Evolutionary conservation across 164 flowering plant genomes (phyloP), one percentile per base, ranked within the genome.

Genomic region (Stephania yunnanensis): DNA sequence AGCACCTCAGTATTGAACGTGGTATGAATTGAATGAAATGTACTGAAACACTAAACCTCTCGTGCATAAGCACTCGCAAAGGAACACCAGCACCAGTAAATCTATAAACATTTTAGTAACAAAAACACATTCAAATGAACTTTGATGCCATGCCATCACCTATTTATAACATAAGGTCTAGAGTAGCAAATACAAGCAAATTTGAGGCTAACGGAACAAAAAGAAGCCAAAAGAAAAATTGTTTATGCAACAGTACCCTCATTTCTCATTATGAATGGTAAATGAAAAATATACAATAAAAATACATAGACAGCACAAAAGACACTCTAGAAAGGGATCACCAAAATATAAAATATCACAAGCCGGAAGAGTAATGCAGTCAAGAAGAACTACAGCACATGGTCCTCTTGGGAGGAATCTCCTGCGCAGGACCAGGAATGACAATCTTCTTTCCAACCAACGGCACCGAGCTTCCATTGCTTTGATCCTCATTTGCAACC

Each of bases 371-470:
- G 25, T 25, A n/a, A 36, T 3, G 44, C n/a, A 20, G 74, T 78
- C 70, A 74, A 70, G 76, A 75, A 46, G 77, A 79, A 42, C 29
- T 61, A 46, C 82, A 80, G 45, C 82, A 80, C 71, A 77, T 52
- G 6, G 64, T 76, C 74, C 79, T 77, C 82, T 74, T 74, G 46
- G 31, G 53, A 7, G 82, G 79, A 65, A 77, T 73, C 58, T 63
- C 79, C 70, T 76, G 79, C 11, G 79, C 82, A 20, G 82, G 82
- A 29, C 82, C 82, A 19, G 82, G 79, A 25, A 80, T 70, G 55
- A 80, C 42, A 25, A 80, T 80, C 75, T 80, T 80, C 64, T 76
- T 80, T 29, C 82, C 82, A 44, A 77, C 12, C 20, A 77, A 75
- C 22, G 79, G 52, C 11, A 74, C 74, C 29, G 71, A 68, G 75